Conservation (phyloP, 2,329 filamentous ascomycete species). For the Paecilomyces sp. region DNA sequence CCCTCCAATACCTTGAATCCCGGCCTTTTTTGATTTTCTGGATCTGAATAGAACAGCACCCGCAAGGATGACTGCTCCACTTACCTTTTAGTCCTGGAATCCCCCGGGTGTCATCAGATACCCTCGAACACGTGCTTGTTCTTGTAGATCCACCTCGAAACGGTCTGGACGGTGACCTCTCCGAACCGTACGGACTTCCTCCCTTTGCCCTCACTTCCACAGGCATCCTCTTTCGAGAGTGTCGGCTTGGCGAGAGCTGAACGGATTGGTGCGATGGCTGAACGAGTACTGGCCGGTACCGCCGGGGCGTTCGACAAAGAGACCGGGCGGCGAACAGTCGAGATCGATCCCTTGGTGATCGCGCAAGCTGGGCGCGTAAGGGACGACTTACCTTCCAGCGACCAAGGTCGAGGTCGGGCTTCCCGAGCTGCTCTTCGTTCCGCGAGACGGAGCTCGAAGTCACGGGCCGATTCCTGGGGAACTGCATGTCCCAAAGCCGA, state of each 20-base stretch:
- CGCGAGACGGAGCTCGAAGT: background rate
- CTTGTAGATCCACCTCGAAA: conserved; percentile 21
- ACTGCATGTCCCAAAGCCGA: no score
- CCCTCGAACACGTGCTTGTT: conserved; percentile 11
- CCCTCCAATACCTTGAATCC: background rate
- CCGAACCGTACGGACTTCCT: conserved; percentile 19
- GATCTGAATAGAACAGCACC: no score
- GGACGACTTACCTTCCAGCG: conserved; percentile 1
- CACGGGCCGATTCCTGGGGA: no score
- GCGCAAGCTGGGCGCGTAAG: background rate
- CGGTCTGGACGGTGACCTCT: conserved; percentile 12
- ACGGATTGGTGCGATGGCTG: conserved; percentile 8
- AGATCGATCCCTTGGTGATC: background rate
- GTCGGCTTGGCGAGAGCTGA: conserved; percentile 6
- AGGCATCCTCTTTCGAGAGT: conserved; percentile 4
- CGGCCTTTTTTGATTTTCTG: no score
- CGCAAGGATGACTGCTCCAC: no score
- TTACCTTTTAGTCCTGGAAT: conserved; percentile 6
- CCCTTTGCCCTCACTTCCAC: conserved; percentile 8
- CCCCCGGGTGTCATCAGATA: conserved; percentile 4
- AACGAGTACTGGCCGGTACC: conserved; percentile 4
- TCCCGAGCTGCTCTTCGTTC: conserved; percentile 10
- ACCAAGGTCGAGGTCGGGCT: conserved; percentile 1
- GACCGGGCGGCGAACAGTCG: conserved; percentile 1
- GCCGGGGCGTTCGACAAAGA: conserved; percentile 1